Evolutionary conservation across 2,329 filamentous ascomycete genomes (phyloP).

Genomic region (Aureobasidium leucospermi): DNA sequence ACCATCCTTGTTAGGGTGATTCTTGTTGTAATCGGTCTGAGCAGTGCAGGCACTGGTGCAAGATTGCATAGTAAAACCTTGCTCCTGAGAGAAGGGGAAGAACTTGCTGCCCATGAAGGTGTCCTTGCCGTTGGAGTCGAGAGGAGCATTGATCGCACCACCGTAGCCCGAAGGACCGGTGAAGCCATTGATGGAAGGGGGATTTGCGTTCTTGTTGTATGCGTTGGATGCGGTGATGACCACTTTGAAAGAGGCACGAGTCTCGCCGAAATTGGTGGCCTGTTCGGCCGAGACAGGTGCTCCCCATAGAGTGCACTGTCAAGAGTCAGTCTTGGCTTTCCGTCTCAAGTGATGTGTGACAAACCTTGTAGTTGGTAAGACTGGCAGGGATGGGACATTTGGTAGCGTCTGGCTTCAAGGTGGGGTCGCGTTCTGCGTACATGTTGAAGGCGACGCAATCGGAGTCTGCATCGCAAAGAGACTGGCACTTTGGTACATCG

Average conservation of each 20-base stretch:
- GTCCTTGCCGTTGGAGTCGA: conserved; percentile 20
- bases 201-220: conserved; percentile 20
- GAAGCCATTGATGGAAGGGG: conserved; percentile 15
- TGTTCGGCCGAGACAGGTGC: conserved; percentile 12
- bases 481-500: conserved; percentile 2
- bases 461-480: conserved; percentile 3
- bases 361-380: conserved; percentile 16
- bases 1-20: conserved; percentile 18
- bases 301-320: conserved; percentile 15
- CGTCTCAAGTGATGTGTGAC: background rate
- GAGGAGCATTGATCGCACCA: conserved; percentile 23
- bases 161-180: conserved; percentile 15
- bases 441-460: conserved; percentile 15
- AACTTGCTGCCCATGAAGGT: conserved; percentile 24
- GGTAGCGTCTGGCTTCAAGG: conserved; percentile 11
- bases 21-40: conserved; percentile 21
- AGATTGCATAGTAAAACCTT: conserved; percentile 8
- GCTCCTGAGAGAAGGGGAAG: conserved; percentile 17
- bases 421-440: conserved; percentile 16
- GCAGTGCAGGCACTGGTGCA: conserved; percentile 22
- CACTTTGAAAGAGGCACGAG: conserved; percentile 23
- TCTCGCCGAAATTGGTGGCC: conserved; percentile 16
- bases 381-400: conserved; percentile 19
- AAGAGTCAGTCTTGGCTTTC: background rate
- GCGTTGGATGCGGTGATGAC: conserved; percentile 27